Percentiles rank a stretch among this genome's conserved stretches.
Conservation (phyloP, 345 rosid genomes). For the Eutrema japonicum region DNA sequence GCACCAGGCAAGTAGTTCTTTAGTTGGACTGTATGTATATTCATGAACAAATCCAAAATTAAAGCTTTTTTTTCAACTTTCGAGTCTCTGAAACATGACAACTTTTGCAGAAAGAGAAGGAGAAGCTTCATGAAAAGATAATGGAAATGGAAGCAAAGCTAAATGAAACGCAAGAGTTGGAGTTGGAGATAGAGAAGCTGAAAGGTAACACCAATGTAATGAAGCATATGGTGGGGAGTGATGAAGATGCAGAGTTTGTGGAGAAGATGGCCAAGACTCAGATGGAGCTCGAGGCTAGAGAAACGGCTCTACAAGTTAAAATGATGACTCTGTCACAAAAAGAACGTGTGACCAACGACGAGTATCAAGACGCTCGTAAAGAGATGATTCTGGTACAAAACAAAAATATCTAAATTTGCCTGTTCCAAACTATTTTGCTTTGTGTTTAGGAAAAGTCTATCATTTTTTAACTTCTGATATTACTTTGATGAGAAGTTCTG, state of each 20-base stretch:
- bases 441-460: not conserved
- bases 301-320: slow-evolving; percentile 50
- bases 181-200: slow-evolving; percentile 70
- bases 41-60: not conserved
- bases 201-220: slow-evolving; percentile 57
- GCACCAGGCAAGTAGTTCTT: slow-evolving; percentile 54
- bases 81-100: slow-evolving; percentile 19
- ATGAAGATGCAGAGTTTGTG: slow-evolving; percentile 46
- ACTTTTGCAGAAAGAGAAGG: slow-evolving; percentile 61
- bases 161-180: slow-evolving; percentile 66
- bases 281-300: slow-evolving; percentile 55
- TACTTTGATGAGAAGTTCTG: slow-evolving; percentile 26
- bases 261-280: slow-evolving; percentile 49
- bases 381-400: slow-evolving; percentile 60
- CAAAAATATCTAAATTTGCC: not conserved
- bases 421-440: not conserved
- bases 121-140: slow-evolving; percentile 52
- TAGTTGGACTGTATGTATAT: not conserved
- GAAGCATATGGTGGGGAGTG: slow-evolving; percentile 60
- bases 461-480: not conserved
- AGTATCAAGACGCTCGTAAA: slow-evolving; percentile 72
- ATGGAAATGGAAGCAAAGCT: slow-evolving; percentile 56
- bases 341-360: slow-evolving; percentile 60
- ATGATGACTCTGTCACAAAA: slow-evolving; percentile 49
- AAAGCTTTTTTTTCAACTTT: not conserved